Conservation (phyloP, 2,329 filamentous ascomycete species). For the Sarocladium kiliense region DNA sequence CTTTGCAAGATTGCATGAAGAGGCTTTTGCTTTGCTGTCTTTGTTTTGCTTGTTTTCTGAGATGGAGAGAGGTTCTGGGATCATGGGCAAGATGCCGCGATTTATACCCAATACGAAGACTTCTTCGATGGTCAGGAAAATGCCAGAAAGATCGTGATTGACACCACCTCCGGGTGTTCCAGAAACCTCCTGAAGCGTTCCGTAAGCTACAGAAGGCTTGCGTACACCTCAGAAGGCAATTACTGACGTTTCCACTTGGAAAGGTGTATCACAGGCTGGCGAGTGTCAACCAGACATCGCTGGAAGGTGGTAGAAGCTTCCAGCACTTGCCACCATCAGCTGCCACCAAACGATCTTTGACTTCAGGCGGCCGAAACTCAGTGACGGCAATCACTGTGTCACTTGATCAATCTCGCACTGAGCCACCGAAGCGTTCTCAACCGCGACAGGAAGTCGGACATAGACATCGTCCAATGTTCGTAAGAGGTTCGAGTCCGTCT, state of each 20-base stretch:
- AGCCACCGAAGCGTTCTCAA: too few species aligned
- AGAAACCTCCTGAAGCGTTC: conserved; percentile 13
- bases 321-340: conserved; percentile 11
- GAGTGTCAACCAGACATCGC: conserved; percentile 10
- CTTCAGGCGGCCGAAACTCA: not conserved
- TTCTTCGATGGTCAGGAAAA: not conserved
- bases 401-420: too few species aligned
- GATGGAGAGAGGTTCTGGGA: not conserved
- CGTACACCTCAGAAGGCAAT: conserved; percentile 8
- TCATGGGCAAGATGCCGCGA: conserved; percentile 9
- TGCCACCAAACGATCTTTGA: not conserved
- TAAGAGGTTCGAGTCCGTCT: too few species aligned
- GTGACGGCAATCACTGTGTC: too few species aligned
- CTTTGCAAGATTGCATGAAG: conserved; percentile 13
- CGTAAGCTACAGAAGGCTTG: conserved; percentile 11
- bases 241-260: conserved; percentile 14
- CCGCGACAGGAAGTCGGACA: too few species aligned
- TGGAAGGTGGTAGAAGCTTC: conserved; percentile 21
- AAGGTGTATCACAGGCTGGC: conserved; percentile 10
- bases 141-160: not conserved
- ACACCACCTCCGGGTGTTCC: not conserved
- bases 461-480: too few species aligned
- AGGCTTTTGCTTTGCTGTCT: conserved; percentile 17
- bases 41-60: conserved; percentile 1
- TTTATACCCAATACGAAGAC: conserved; percentile 24